Base-by-base conservation (phyloP, 306 rosid genomes). In the Lathyrus sativus region DNA sequence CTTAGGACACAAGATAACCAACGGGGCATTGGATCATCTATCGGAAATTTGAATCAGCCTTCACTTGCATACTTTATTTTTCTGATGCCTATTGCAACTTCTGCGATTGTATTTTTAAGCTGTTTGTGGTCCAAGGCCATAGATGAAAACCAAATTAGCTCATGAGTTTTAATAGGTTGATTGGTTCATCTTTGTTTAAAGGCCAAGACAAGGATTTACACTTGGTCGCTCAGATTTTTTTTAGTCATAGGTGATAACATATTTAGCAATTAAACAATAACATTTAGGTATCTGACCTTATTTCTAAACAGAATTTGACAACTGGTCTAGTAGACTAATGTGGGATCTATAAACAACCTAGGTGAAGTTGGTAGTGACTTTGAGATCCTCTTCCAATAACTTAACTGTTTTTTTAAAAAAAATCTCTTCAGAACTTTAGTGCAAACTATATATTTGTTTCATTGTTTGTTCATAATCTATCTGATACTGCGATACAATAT, bases 11-110 rank as follows among this genome's bases (percentile, higher is more conserved):
- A 44, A 43, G 48, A 60, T 60, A 51, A 68, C 33, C 65, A 26
- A 35, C 11, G 22, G 3, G 3, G 48, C 31, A 68, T 5, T 61
- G 37, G 55, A 54, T 60, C 39, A 50, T 49, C 22, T 72, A 7
- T 75, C 75, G 26, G 57, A 56, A 60, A 65, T 51, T 65, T 65
- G 57, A 73, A 46, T 62, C 24, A 45, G 57, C 70, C 66, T 60
- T 67, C 22, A 48, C 29, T 64, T 67, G 71, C 62, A 42, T 28
- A 37, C 35, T 24, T 70, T 70, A n/a, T 55, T 55, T 73, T 26
- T 55, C 24, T 54, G 49, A 68, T 57, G 41, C 33, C 67, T 18
- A 37, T 11, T 24, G 62, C 38, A 22, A 9, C 59, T 11, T 19
- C n/a, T 53, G 8, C 59, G n/a, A 14, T 3, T 60, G 12, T 46